Evolutionary conservation across 495 filamentous ascomycete genomes (phyloP).

Genomic region (Penicillium chermesinum): DNA sequence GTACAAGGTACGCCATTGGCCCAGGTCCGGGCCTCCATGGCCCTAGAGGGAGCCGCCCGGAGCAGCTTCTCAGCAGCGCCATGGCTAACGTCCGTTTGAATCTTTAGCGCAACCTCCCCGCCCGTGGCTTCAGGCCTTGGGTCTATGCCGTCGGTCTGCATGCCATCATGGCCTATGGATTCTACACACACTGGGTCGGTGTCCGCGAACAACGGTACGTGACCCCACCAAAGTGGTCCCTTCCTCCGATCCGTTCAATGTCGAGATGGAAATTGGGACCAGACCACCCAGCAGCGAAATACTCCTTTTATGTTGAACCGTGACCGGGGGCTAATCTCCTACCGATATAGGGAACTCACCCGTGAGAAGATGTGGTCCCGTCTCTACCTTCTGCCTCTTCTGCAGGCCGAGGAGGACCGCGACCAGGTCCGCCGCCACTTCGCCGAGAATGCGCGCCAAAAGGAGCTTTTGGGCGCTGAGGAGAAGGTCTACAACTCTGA

Average conservation of each 20-base stretch:
- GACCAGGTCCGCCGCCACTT: constrained; percentile 81
- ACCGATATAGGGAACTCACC: constrained; percentile 68
- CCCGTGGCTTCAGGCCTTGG: constrained; percentile 79
- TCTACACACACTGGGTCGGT: constrained; percentile 73
- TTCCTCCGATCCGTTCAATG: constrained; percentile 7
- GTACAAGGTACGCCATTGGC: constrained; percentile 70
- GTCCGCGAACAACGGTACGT: constrained; percentile 84
- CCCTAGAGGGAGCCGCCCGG: neutral
- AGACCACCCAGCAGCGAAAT: neutral
- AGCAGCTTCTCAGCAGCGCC: neutral
- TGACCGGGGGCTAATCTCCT: constrained; percentile 2
- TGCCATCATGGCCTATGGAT: constrained; percentile 77
- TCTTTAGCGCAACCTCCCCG: constrained; percentile 80
- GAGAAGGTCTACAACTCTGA: constrained; percentile 80
- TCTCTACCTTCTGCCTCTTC: constrained; percentile 83
- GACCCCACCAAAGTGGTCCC: constrained; percentile 2
- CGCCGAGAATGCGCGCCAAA: constrained; percentile 84
- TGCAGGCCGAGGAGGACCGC: constrained; percentile 94
- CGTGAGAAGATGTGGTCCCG: constrained; percentile 97
- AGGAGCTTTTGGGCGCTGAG: constrained; percentile 78
- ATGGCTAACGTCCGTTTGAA: constrained; percentile 11
- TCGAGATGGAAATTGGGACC: constrained; percentile 7
- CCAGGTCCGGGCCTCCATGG: constrained; percentile 1
- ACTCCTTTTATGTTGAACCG: neutral
- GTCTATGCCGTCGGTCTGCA: constrained; percentile 70